Conservation (phyloP, 257 asterid species). For the Ophiorrhiza pumila region DNA sequence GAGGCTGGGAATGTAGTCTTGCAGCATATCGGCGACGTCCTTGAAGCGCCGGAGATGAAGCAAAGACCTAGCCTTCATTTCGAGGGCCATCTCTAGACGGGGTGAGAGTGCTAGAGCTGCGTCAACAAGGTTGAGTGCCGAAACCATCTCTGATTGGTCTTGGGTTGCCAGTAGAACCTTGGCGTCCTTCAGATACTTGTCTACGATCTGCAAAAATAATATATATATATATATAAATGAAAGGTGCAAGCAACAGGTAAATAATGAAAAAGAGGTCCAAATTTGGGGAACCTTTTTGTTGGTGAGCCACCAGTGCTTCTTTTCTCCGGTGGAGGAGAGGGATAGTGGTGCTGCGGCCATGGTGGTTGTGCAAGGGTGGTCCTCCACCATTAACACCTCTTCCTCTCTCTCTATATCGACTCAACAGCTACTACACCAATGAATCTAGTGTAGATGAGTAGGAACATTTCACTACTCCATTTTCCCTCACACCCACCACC, state of each 20-base stretch:
- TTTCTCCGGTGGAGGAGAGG: slow-evolving; percentile 37
- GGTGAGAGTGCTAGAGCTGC: slow-evolving; percentile 74
- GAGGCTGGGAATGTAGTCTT: slow-evolving; percentile 81
- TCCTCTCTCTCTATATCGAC: background rate
- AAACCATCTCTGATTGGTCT: slow-evolving; percentile 54
- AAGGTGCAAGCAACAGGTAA: too few relatives aligned
- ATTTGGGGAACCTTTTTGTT: slow-evolving; percentile 53
- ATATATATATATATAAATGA: background rate
- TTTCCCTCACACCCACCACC: too few relatives aligned
- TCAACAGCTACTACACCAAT: too few relatives aligned
- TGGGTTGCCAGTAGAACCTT: slow-evolving; percentile 61
- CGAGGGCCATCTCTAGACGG: slow-evolving; percentile 71
- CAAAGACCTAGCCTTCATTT: slow-evolving; percentile 77
- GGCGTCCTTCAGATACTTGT: slow-evolving; percentile 77
- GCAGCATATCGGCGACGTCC: slow-evolving; percentile 89
- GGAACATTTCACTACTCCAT: too few relatives aligned
- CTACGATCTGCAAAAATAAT: slow-evolving; percentile 57
- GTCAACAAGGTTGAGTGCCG: slow-evolving; percentile 69
- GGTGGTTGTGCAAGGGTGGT: slow-evolving; percentile 30
- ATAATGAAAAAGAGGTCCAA: too few relatives aligned
- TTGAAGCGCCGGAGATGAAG: slow-evolving; percentile 73
- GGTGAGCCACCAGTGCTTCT: slow-evolving; percentile 94
- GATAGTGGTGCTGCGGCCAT: slow-evolving; percentile 64
- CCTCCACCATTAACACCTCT: slow-evolving; percentile 3
- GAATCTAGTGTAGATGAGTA: too few relatives aligned